Evolutionary conservation across 202 grass and related monocot genomes (phyloP).

Genomic region (Elaeis oleifera): DNA sequence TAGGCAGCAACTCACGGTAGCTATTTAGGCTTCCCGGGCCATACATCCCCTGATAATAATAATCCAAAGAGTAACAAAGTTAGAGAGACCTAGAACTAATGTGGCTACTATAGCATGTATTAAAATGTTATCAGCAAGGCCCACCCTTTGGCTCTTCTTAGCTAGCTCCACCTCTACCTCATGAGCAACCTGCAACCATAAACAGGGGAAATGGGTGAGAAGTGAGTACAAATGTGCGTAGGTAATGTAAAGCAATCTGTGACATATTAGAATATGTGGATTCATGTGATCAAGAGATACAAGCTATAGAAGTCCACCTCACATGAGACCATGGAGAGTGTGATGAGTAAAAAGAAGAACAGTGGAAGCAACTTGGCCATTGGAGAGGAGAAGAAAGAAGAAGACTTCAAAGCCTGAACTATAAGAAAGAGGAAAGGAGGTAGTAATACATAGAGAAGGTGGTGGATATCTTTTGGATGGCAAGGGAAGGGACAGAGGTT

Average conservation of each 20-base stretch:
- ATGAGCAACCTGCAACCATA: no score
- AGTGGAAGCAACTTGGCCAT: slow-evolving; percentile 12
- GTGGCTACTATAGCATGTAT: neutral
- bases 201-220: no score
- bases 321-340: slow-evolving; percentile 5
- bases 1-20: slow-evolving; percentile 13
- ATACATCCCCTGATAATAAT: neutral
- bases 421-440: neutral
- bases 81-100: neutral
- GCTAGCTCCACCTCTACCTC: no score
- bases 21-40: slow-evolving; percentile 19
- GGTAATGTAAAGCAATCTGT: neutral
- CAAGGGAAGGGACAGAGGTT: neutral
- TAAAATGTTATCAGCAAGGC: neutral
- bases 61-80: neutral
- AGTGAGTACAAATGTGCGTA: no score
- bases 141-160: neutral
- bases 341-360: slow-evolving; percentile 17
- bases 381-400: neutral
- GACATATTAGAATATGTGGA: neutral
- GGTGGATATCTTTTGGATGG: no score
- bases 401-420: no score
- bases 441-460: neutral
- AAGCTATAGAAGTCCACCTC: neutral
- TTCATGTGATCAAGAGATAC: no score